These are phyloP conservation scores for Paradendryphiella salina DNA, from an alignment of 2,329 filamentous ascomycete genomes.

Conservation along the genomic window DNA sequence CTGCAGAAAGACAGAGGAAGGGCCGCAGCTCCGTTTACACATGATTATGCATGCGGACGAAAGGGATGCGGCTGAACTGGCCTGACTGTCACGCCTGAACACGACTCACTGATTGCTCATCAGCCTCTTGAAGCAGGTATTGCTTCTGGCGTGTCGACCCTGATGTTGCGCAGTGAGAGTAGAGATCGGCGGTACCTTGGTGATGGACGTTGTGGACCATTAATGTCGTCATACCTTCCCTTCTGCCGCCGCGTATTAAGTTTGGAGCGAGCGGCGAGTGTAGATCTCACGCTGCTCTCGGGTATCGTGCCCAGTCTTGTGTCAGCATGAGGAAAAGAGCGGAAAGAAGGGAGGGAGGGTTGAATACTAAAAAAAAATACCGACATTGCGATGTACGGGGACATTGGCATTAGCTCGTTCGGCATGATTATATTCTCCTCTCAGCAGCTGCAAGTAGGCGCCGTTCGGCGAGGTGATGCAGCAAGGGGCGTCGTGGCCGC, in stretches of 20 bases:
- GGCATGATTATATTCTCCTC: neutral
- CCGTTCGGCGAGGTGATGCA: slow-evolving; percentile 6
- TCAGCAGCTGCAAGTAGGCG: slow-evolving; percentile 1
- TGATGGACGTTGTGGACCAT: slow-evolving; percentile 13
- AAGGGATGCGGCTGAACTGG: too few relatives aligned
- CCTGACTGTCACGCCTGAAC: too few relatives aligned
- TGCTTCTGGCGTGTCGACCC: neutral
- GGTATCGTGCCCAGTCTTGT: slow-evolving; percentile 5
- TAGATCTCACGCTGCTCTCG: slow-evolving; percentile 8
- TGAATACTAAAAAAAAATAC: neutral
- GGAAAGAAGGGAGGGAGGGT: neutral
- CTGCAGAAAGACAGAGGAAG: too few relatives aligned
- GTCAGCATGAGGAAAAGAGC: neutral
- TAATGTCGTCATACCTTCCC: slow-evolving; percentile 17
- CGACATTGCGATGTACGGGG: slow-evolving; percentile 10
- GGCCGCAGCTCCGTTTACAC: neutral
- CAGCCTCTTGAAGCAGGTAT: slow-evolving; percentile 5
- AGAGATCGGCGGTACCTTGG: neutral
- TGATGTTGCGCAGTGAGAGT: neutral
- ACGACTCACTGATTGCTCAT: neutral
- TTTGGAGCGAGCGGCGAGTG: slow-evolving; percentile 4
- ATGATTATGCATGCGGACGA: slow-evolving; percentile 30
- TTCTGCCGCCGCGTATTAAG: slow-evolving; percentile 4
- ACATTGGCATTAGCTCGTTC: neutral
- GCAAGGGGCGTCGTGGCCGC: neutral